These are phyloP conservation scores for Microbotryomycetes sp. DNA, from an alignment of 1,284 basidiomycete species.

Conservation along the genomic window DNA sequence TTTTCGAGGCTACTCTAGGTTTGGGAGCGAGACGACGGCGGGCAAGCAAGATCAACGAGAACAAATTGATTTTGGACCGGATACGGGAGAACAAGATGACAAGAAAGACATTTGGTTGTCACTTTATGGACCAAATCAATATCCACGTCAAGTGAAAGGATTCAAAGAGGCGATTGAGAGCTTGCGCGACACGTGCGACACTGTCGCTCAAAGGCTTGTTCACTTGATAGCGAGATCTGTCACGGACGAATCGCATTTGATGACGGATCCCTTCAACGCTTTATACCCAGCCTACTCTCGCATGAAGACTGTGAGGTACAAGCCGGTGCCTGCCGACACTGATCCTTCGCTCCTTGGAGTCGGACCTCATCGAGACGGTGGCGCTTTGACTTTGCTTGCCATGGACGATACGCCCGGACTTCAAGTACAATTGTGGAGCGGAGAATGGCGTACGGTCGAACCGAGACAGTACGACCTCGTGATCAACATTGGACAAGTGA, in stretches of 20 bases:
- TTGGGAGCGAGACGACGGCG: slow-evolving; percentile 10
- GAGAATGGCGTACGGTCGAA: slow-evolving; percentile 5
- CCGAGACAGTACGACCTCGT: slow-evolving; percentile 13
- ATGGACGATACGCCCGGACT: slow-evolving; percentile 16
- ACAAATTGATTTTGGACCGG: background rate
- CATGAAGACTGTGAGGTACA: slow-evolving; percentile 19
- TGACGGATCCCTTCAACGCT: background rate
- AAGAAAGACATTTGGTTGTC: slow-evolving; percentile 6
- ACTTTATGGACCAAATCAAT: slow-evolving; percentile 22
- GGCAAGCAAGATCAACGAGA: slow-evolving; percentile 9
- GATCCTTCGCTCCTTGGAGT: slow-evolving; percentile 9
- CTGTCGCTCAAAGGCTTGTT: slow-evolving; percentile 8
- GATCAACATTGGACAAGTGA: slow-evolving; percentile 21
- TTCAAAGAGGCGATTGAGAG: slow-evolving; percentile 3
- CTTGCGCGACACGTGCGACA: background rate
- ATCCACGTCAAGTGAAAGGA: slow-evolving; percentile 2
- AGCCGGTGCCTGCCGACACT: background rate
- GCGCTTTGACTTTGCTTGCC: slow-evolving; percentile 15
- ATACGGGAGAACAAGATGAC: background rate
- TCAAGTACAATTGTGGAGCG: slow-evolving; percentile 16
- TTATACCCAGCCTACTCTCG: slow-evolving; percentile 8
- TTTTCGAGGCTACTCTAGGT: slow-evolving; percentile 14
- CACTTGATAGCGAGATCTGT: slow-evolving; percentile 3
- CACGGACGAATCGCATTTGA: background rate
- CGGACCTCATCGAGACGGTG: slow-evolving; percentile 14